Evolutionary conservation across 1,284 basidiomycete species (phyloP).

Genomic region (Fomes fomentarius): DNA sequence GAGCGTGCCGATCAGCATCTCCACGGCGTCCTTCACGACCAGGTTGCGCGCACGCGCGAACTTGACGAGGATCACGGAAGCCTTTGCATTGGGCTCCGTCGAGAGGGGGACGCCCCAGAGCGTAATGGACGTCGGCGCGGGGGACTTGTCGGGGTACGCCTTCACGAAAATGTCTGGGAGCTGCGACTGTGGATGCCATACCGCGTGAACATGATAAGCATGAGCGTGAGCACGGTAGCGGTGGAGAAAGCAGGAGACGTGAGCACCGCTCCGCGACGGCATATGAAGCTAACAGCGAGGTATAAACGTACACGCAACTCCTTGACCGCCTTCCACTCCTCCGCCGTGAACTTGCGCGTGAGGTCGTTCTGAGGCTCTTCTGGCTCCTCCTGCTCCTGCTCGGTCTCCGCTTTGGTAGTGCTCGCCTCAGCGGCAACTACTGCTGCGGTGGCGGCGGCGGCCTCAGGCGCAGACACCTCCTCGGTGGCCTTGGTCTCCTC

Average conservation of each 20-base stretch:
- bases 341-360: slow-evolving; percentile 67
- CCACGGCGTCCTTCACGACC: slow-evolving; percentile 63
- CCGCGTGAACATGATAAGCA: not conserved
- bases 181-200: slow-evolving; percentile 40
- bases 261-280: not conserved
- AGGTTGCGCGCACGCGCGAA: slow-evolving; percentile 69
- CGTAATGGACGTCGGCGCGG: slow-evolving; percentile 40
- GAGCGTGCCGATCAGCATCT: slow-evolving; percentile 71
- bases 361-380: slow-evolving; percentile 67
- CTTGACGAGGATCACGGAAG: slow-evolving; percentile 77
- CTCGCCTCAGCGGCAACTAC: not conserved
- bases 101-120: slow-evolving; percentile 71
- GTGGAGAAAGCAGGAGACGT: not conserved
- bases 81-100: slow-evolving; percentile 56
- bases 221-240: not conserved
- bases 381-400: slow-evolving; percentile 18
- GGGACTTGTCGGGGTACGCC: slow-evolving; percentile 55
- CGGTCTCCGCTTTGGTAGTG: not conserved
- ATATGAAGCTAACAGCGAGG: not conserved
- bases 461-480: not conserved
- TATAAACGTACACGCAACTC: slow-evolving; percentile 56
- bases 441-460: not conserved
- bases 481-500: not conserved
- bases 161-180: slow-evolving; percentile 62
- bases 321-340: slow-evolving; percentile 70